Conservation (phyloP, 192 early-diverging fungal species). For the Backusella tarrabulga region DNA sequence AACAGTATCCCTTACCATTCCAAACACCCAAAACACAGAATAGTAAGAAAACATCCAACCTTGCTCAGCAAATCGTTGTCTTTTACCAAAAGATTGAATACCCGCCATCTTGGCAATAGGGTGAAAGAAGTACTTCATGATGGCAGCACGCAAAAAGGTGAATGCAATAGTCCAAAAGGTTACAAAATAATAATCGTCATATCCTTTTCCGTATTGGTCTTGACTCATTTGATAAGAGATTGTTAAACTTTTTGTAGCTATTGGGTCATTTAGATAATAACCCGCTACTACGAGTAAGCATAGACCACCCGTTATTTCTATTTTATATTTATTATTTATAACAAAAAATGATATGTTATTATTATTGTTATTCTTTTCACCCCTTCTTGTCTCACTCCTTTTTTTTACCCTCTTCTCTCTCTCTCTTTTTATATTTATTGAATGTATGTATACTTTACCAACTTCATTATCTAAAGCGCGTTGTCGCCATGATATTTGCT, state of each 20-base stretch:
- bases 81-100: slow-evolving; percentile 36
- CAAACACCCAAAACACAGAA: slow-evolving; percentile 58
- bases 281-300: neutral
- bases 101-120: slow-evolving; percentile 42
- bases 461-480: neutral
- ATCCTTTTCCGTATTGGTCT: slow-evolving; percentile 44
- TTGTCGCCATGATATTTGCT: neutral
- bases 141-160: slow-evolving; percentile 56
- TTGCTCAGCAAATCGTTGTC: slow-evolving; percentile 70
- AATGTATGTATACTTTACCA: neutral
- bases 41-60: slow-evolving; percentile 71
- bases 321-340: slow-evolving; percentile 16
- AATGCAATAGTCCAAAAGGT: slow-evolving; percentile 66
- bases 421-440: neutral
- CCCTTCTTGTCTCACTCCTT: neutral
- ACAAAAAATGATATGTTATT: neutral
- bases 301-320: slow-evolving; percentile 25
- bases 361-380: neutral
- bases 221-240: slow-evolving; percentile 13
- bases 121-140: slow-evolving; percentile 52
- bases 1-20: slow-evolving; percentile 49
- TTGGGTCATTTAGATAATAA: slow-evolving; percentile 14
- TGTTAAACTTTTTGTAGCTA: slow-evolving; percentile 16
- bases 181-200: slow-evolving; percentile 60
- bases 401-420: neutral